Conservation (phyloP, 768 basidiomycete species). For the Leccinum broughii region DNA sequence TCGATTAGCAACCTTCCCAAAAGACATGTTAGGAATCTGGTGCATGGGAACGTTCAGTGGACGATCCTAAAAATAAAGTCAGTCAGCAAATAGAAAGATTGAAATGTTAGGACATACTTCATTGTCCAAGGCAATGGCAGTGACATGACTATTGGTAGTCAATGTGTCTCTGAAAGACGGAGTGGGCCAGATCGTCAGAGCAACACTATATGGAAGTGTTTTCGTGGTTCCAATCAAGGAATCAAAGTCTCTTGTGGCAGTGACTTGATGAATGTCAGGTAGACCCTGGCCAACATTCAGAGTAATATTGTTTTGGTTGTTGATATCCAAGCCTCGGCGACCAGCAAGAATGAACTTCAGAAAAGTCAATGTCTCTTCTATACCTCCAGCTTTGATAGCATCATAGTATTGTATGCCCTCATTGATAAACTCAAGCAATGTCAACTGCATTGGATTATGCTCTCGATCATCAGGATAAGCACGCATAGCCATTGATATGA, state of each 20-base stretch:
- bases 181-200: background rate
- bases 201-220: background rate
- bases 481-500: background rate
- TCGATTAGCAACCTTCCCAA: constrained; percentile 1
- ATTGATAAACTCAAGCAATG: background rate
- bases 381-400: background rate
- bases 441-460: background rate
- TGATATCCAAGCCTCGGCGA: background rate
- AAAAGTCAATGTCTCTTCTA: background rate
- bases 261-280: background rate
- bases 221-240: constrained; percentile 7
- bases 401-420: background rate
- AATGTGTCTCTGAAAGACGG: background rate
- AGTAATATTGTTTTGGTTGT: background rate
- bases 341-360: constrained; percentile 10
- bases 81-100: too few relatives aligned
- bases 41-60: background rate
- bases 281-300: background rate
- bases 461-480: background rate
- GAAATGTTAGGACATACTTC: background rate
- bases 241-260: background rate
- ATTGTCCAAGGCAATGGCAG: background rate
- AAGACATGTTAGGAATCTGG: background rate
- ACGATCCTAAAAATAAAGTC: too few relatives aligned
- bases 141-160: background rate